Conservation (phyloP, 495 filamentous ascomycete species). For the Elasticomyces elasticus region DNA sequence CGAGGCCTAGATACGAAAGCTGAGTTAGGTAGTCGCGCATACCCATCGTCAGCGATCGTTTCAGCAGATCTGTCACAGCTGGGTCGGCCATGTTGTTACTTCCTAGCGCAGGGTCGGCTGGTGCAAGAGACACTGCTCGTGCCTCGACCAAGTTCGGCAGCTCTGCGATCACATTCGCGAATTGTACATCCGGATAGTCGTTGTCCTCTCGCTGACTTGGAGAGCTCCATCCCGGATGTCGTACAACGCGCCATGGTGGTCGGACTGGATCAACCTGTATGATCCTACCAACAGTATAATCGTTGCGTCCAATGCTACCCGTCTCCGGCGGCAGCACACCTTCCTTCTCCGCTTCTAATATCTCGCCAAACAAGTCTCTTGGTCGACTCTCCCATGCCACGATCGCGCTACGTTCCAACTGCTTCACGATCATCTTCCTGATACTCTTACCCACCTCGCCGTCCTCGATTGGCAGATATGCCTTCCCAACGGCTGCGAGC, state of each 20-base stretch:
- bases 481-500: slow-evolving; percentile 71
- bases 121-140: slow-evolving; percentile 75
- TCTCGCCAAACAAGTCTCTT: slow-evolving; percentile 37
- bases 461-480: slow-evolving; percentile 71
- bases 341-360: slow-evolving; percentile 12
- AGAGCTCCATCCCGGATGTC: slow-evolving; percentile 83
- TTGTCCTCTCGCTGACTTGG: slow-evolving; percentile 44
- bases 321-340: slow-evolving; percentile 6
- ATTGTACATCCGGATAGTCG: slow-evolving; percentile 71
- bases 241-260: slow-evolving; percentile 69
- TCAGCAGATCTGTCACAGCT: slow-evolving; percentile 58
- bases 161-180: slow-evolving; percentile 70
- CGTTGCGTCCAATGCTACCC: slow-evolving; percentile 1
- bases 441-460: slow-evolving; percentile 65
- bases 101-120: slow-evolving; percentile 40
- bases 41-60: slow-evolving; percentile 61
- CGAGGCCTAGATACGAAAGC: slow-evolving; percentile 55
- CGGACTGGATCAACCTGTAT: slow-evolving; percentile 32
- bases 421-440: slow-evolving; percentile 58
- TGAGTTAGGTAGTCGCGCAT: slow-evolving; percentile 69
- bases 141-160: slow-evolving; percentile 88
- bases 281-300: slow-evolving; percentile 16
- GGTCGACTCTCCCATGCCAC: slow-evolving; percentile 71
- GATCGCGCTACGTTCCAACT: slow-evolving; percentile 64
- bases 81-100: slow-evolving; percentile 40